These are phyloP conservation scores for Cystobasidium ongulense DNA, from an alignment of 768 basidiomycete species.

Conservation along the genomic window DNA sequence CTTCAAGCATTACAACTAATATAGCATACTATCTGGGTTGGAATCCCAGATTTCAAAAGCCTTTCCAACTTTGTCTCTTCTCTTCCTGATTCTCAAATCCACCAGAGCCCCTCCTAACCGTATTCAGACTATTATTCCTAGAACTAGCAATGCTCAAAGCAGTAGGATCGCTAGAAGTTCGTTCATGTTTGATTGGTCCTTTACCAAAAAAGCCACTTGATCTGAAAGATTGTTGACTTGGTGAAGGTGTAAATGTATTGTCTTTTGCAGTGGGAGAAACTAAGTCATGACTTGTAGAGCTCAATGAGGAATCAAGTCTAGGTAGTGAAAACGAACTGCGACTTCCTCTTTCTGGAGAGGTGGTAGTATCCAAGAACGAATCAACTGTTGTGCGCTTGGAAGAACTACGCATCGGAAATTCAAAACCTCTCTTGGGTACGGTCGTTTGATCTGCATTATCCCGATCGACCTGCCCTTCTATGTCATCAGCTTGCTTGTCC, in stretches of 20 bases:
- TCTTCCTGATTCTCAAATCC: constrained; percentile 12
- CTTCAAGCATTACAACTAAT: no score
- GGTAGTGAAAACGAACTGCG: not conserved
- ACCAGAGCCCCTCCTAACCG: constrained; percentile 3
- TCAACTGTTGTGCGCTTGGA: not conserved
- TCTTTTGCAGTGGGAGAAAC: not conserved
- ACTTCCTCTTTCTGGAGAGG: constrained; percentile 1
- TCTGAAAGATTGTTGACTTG: not conserved
- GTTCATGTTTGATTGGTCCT: constrained; percentile 18
- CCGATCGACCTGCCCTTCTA: not conserved
- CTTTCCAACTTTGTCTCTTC: constrained; percentile 15
- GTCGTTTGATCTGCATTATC: not conserved
- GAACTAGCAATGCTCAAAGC: not conserved
- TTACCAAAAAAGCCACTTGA: constrained; percentile 7
- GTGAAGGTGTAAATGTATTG: not conserved
- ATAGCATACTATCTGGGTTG: no score
- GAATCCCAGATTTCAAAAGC: not conserved
- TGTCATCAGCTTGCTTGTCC: not conserved
- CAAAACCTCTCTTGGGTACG: not conserved
- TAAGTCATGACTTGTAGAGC: not conserved
- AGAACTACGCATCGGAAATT: not conserved
- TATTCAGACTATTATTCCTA: not conserved
- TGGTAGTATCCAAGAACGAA: constrained; percentile 18
- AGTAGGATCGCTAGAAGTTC: constrained; percentile 8
- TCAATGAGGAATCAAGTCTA: not conserved